Base-by-base conservation (phyloP, 2,329 filamentous ascomycete genomes). In the Colletotrichum sublineola region DNA sequence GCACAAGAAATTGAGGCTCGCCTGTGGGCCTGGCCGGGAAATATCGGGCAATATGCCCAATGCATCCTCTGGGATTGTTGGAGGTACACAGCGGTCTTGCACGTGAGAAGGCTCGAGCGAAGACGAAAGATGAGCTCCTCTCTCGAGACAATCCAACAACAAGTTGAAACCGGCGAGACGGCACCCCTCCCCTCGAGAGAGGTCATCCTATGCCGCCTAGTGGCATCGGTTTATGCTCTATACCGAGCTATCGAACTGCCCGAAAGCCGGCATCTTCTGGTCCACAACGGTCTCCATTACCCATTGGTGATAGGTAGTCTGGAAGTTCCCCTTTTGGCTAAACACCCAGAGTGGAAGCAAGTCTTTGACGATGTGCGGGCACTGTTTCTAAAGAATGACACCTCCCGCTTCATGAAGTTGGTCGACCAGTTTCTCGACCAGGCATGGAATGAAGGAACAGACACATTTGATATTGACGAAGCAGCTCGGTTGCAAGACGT, bases 1-100 rank as follows among this genome's bases (percentile, higher is more conserved):
- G 36, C 57, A 15, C 44, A 67, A 4, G 65, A 71, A 11, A 66
- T 74, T 2, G 78, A 80, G 44, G 42, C 53, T 0, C 74, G 70
- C 0, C 62, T 80, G 38, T 66, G 67, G 14, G 52, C 52, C 0
- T 80, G 78, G 78, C 75, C 76, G 0, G 78, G 78, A 0, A 68
- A 79, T 1, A 72, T 76, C 7, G 78, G 78, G 0, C 71, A 77
- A 42, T 67, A 78, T 31, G 75, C 76, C 1, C 78, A 79, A 33
- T 76, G 75, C 38, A 77, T 79, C 44, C 73, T 79, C 3, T 80
- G 78, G 78, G 78, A 80, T 24, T 73, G 77, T 0, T 79, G 75
- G 67, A 75, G 78, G 1, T 46, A 78, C 33, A 66, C 78, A 2
- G 78, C 77, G 0, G 73, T 80, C 3, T 29, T 80, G 6, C 69